Evolutionary conservation across 257 asterid genomes (phyloP), one percentile per base, ranked within the genome.

Genomic region (Forsythia viridissima): DNA sequence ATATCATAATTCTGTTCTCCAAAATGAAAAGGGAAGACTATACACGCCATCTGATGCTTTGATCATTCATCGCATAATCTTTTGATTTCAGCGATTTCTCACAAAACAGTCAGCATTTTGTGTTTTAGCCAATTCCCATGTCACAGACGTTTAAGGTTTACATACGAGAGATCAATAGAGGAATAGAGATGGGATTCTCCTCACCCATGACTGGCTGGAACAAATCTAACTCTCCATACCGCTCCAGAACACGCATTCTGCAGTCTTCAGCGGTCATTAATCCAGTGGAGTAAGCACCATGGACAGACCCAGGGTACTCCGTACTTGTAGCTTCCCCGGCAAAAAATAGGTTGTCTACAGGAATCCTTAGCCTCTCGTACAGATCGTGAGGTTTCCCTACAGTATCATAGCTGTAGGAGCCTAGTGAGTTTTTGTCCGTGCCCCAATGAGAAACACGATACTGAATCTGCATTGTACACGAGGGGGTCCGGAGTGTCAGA

Each of bases 371-470:
- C 91, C 87, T 89, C 78, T 92, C 98, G 3, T 91, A 94, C 84
- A 91, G 83, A 46, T 89, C 97, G 75, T 94, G 98, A 83, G 97
- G 85, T 74, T 89, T 85, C 63, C 97, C 97, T 8, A 94, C 98
- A 21, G 37, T 84, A 76, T 94, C 98, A 8, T 89, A 94, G 91
- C 97, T 94, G 83, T 94, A 94, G 61, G 98, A 92, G 6, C 98
- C 98, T 76, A 94, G 72, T 30, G 96, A 82, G 87, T 91, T 88
- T 44, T 51, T 70, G 74, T 94, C 98, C 0, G 91, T 86, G 59
- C 97, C 97, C 98, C 98, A 94, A 70, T 89, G 97, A 8, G 98
- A 94, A 52, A 92, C 97, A 48, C 92, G 94, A 85, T 85, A 83
- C 72, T 92, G 96, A 69, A 91, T 87, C 98, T 94, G 93, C 88